Base-by-base conservation (phyloP, 306 rosid species). In the Sindora glabra region DNA sequence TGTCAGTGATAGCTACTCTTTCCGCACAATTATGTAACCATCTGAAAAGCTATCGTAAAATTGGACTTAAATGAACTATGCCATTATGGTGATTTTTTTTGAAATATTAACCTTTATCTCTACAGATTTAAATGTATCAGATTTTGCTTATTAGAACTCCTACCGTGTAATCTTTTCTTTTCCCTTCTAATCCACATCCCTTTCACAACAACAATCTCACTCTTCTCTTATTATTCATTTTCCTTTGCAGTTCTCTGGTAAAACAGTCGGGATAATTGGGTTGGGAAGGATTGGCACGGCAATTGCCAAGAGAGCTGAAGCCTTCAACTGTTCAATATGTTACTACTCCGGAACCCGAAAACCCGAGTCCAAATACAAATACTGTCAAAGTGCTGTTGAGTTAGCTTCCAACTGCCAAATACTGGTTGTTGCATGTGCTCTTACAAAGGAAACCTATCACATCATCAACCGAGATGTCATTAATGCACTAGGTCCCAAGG, bases 251-350 rank as follows among this genome's bases (percentile, higher is more conserved):
- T 83, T 91, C 80, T 71, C 81, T 65, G 95, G 98, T 33, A 83
- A 91, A 78, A 82, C 77, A 6, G 85, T 91, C 32, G 98, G 98
- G 25, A 76, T 91, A 50, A 47, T 91, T 6, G 95, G 96, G 47
- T 18, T 91, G 56, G 98, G 98, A 66, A 81, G 96, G 54, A 91
- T 91, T 29, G 95, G 98, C 25, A 16, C 42, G 48, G 96, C 85
- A 55, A 42, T 91, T 65, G 96, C 95, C 9, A 83, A 72, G 67
- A 83, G 96, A 71, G 90, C 90, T 47, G 89, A 88, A 79, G 95
- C 78, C 59, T 92, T 92, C 48, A 48, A 69, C 69, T 88, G 96
- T 71, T 46, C 81, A 24, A 81, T 91, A 56, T 33, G 59, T 36
- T 92, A 86, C 74, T 50, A 74, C 71, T 79, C 95, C 0, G 79